phyloP scores from a whole-genome alignment of 345 rosid species.

The Lepidium didymum region DNA sequence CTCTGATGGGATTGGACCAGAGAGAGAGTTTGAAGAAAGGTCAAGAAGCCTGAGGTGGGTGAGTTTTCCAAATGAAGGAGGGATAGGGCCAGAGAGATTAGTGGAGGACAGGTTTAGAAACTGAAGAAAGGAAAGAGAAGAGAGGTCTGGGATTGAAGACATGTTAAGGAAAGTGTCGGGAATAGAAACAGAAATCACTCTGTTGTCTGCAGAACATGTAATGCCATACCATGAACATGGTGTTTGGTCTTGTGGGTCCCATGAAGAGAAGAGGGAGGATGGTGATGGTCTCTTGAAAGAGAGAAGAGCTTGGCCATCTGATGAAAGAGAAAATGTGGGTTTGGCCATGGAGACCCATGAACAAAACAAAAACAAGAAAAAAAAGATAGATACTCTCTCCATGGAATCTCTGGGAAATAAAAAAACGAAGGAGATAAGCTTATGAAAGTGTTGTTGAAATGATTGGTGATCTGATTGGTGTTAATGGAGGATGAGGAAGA shows the following conservation, averaged over 20 bases:
- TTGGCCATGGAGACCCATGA: conserved; percentile 30
- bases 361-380: conserved; percentile 30
- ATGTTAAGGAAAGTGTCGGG: conserved; percentile 82
- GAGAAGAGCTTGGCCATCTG: conserved; percentile 76
- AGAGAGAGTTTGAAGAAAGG: conserved; percentile 87
- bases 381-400: conserved; percentile 33
- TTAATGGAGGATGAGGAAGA: conserved; percentile 1
- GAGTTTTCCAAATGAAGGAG: conserved; percentile 67
- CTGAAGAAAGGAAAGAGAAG: conserved; percentile 77
- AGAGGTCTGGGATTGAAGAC: conserved; percentile 66
- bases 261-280: conserved; percentile 53
- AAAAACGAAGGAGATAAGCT: not conserved
- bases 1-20: conserved; percentile 63
- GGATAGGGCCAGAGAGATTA: conserved; percentile 80
- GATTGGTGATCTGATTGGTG: not conserved
- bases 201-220: conserved; percentile 72
- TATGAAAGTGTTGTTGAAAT: not conserved
- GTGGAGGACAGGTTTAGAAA: conserved; percentile 88
- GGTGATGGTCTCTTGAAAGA: conserved; percentile 41
- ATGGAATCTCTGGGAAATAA: conserved; percentile 19
- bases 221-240: conserved; percentile 95
- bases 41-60: conserved; percentile 67
- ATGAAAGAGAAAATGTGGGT: conserved; percentile 42
- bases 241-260: conserved; percentile 66
- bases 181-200: conserved; percentile 76